Evolutionary conservation across 192 early-diverging fungal species (phyloP).

Genomic region (Ambispora gerdemannii): DNA sequence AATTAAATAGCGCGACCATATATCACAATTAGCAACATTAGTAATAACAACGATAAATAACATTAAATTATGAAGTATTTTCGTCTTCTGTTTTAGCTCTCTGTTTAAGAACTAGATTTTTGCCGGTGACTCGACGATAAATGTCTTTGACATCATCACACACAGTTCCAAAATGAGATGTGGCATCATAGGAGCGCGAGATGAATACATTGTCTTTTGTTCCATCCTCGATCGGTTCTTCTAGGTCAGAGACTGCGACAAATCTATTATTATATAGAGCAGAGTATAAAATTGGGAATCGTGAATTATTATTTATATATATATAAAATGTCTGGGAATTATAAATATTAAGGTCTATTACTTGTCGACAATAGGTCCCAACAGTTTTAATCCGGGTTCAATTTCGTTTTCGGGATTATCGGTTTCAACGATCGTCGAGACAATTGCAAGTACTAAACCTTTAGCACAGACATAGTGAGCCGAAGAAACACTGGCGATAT

Average conservation of each 20-base stretch:
- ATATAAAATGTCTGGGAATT: no score
- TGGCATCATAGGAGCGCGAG: constrained; percentile 95
- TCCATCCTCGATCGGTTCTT: constrained; percentile 85
- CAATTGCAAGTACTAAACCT: constrained; percentile 90
- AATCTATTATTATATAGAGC: constrained; percentile 48
- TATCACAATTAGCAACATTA: background rate
- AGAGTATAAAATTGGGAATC: background rate
- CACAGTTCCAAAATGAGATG: constrained; percentile 98
- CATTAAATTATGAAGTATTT: constrained; percentile 13
- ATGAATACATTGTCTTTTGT: constrained; percentile 81
- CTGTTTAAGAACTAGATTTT: constrained; percentile 74
- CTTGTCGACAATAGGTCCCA: constrained; percentile 89
- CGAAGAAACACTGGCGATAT: constrained; percentile 85
- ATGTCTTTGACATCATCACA: constrained; percentile 94
- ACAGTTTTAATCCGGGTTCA: constrained; percentile 78
- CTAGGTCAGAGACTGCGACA: constrained; percentile 78
- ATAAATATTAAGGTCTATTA: no score
- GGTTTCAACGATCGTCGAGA: constrained; percentile 95
- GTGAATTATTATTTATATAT: constrained; percentile 1
- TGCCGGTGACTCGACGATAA: constrained; percentile 78
- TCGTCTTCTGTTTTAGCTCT: constrained; percentile 57
- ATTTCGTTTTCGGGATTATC: constrained; percentile 87
- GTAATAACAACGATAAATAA: background rate
- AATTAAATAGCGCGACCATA: no score
- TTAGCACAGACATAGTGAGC: constrained; percentile 91